Base-by-base conservation (phyloP, 139 green algal species). In the Chlorella ohadii region DNA sequence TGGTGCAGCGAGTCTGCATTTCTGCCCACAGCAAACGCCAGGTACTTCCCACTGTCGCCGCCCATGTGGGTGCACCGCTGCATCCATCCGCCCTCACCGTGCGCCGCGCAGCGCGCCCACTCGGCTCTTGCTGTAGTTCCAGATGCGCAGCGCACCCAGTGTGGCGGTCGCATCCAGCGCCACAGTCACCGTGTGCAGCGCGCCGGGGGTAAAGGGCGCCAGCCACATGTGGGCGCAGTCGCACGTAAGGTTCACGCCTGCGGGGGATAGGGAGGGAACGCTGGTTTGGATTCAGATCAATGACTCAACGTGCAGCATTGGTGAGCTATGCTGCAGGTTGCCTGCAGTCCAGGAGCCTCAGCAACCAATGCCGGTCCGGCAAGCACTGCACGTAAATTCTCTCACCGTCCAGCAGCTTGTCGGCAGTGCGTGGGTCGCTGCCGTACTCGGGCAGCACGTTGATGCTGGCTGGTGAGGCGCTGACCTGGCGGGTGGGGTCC, bases 101-200 rank as follows among this genome's bases (percentile, higher is more conserved):
- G 76, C 88, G 33, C 88, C 88, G 4, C 88, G 85, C 51, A 77
- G 57, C 27, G 76, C 75, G 67, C 89, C 85, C 31, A 91, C 88
- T 12, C 88, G 73, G 76, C 34, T 84, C 73, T 85, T 87, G 79
- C 89, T 91, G 82, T 91, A 91, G 83, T 91, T 91, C 85, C 85
- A 91, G 15, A 89, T 41, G 41, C 87, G 64, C 34, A 88, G 33
- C 78, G 84, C 84, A 41, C 86, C 86, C n/a, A 90, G 55, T 4
- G 82, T 51, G 34, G 72, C 63, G 1, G 5, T 22, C 51, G 72
- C 47, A 33, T 31, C 80, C 44, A 85, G 73, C 28, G 33, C 68
- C 33, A 87, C n/a, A 6, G 33, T 63, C 15, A 87, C 71, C 25
- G 31, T 72, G 67, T 86, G 75, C n/a, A 67, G 25, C 11, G 56